Conservation (phyloP, 495 filamentous ascomycete species). For the Neurospora sp. region DNA sequence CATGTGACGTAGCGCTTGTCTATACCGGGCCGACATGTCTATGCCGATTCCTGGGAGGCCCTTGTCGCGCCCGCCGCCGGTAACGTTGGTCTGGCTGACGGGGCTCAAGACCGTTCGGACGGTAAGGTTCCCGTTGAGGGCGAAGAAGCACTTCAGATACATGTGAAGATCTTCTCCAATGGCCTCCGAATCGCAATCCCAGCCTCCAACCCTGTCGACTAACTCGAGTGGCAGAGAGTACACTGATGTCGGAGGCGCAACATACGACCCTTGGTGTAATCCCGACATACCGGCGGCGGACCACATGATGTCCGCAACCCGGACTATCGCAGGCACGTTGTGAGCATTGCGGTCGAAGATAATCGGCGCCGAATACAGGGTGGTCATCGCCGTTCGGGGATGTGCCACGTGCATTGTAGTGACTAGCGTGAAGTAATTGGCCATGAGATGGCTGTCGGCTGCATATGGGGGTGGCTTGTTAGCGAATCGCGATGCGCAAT, state of each 20-base stretch:
- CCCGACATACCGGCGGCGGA: constrained; percentile 55
- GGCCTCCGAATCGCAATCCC: constrained; percentile 55
- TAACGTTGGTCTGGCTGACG: constrained; percentile 59
- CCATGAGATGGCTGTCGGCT: constrained; percentile 61
- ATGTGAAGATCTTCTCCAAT: constrained; percentile 68
- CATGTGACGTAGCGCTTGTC: constrained; percentile 60
- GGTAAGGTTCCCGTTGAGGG: constrained; percentile 52
- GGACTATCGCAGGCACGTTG: constrained; percentile 52
- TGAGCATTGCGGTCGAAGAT: constrained; percentile 64
- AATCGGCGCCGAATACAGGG: constrained; percentile 58
- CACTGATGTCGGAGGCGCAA: constrained; percentile 59
- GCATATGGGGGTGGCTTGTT: constrained; percentile 19
- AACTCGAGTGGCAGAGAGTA: constrained; percentile 56
- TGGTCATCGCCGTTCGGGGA: constrained; percentile 44
- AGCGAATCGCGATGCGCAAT: constrained; percentile 16
- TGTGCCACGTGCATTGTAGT: constrained; percentile 47
- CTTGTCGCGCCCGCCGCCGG: constrained; percentile 38
- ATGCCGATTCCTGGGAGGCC: constrained; percentile 38
- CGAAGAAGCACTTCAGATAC: constrained; percentile 67
- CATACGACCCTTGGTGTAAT: constrained; percentile 46
- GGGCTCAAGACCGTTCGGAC: constrained; percentile 46
- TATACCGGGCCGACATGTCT: constrained; percentile 50
- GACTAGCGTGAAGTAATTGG: constrained; percentile 53
- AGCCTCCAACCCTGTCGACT: constrained; percentile 53
- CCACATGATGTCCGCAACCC: constrained; percentile 60